A percentile compares a stretch with the other conserved stretches of the same genome.
phyloP scores from a whole-genome alignment of 2,329 filamentous ascomycete genomes.

The Aspergillus bombycis region DNA sequence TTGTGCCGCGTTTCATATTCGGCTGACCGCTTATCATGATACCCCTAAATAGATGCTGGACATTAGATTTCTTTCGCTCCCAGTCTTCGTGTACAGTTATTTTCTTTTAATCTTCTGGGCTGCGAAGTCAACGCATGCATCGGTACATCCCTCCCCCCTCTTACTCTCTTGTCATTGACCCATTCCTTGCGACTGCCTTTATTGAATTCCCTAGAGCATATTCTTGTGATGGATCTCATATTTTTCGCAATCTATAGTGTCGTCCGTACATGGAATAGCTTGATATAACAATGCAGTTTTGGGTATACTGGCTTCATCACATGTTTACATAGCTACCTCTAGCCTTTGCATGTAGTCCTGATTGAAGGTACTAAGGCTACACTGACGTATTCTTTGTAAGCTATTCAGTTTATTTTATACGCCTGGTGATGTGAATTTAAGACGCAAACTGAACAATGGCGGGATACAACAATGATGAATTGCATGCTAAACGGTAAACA shows the following conservation, averaged over 20 bases:
- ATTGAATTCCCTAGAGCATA: not conserved
- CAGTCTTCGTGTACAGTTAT: conserved; percentile 10
- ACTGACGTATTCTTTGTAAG: not conserved
- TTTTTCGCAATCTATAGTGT: not conserved
- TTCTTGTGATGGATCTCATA: not conserved
- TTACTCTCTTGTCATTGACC: no score
- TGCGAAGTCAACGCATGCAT: not conserved
- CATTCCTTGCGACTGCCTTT: not conserved
- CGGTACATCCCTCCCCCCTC: not conserved
- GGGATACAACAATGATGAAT: conserved; percentile 17
- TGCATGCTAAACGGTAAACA: conserved; percentile 22
- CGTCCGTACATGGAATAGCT: not conserved
- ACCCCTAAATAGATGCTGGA: conserved; percentile 28
- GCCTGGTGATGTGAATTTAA: not conserved
- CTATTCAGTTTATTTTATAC: not conserved
- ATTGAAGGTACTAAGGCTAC: not conserved
- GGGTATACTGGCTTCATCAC: not conserved
- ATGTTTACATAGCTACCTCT: not conserved
- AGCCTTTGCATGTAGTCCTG: not conserved
- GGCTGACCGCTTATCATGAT: conserved; percentile 34
- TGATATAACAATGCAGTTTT: not conserved
- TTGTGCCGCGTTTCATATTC: conserved; percentile 2
- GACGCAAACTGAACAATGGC: not conserved
- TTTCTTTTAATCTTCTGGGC: not conserved
- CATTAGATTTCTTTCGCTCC: conserved; percentile 16